Evolutionary conservation across 208 protist genomes (phyloP).

Genomic region (Trypanosoma theileri): DNA sequence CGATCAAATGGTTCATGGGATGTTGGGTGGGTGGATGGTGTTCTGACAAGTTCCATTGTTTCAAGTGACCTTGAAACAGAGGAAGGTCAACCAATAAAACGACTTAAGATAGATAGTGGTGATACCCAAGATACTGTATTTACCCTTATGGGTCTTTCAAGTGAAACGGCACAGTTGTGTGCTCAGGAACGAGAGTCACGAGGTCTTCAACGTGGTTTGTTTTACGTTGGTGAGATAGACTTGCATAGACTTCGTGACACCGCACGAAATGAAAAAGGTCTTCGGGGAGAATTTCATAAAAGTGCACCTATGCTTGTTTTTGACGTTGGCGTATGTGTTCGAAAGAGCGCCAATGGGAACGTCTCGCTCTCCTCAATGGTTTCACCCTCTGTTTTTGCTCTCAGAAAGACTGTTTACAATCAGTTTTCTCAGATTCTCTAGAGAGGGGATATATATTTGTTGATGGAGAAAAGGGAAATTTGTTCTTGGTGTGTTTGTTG

Average conservation of each 20-base stretch:
- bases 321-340: constrained; percentile 75
- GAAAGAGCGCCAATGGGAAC: constrained; percentile 65
- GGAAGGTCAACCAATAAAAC: constrained; percentile 35
- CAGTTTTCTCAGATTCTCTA: constrained; percentile 81
- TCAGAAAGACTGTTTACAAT: constrained; percentile 72
- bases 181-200: constrained; percentile 52
- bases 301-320: constrained; percentile 83
- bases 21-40: constrained; percentile 83
- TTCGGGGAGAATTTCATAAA: constrained; percentile 71
- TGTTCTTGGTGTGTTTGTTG: background rate
- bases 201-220: constrained; percentile 72
- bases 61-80: constrained; percentile 6
- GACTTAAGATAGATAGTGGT: constrained; percentile 19
- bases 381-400: constrained; percentile 70
- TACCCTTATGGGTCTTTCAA: constrained; percentile 40
- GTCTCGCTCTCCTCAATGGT: constrained; percentile 80
- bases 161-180: constrained; percentile 54
- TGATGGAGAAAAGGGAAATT: background rate
- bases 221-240: constrained; percentile 82
- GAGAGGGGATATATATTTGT: background rate
- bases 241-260: constrained; percentile 59
- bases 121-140: constrained; percentile 37
- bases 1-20: constrained; percentile 77
- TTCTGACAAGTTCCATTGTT: constrained; percentile 36
- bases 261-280: constrained; percentile 45